These are phyloP conservation scores for Dunaliella sp. DNA, from an alignment of 139 green algal species.

Conservation along the genomic window DNA sequence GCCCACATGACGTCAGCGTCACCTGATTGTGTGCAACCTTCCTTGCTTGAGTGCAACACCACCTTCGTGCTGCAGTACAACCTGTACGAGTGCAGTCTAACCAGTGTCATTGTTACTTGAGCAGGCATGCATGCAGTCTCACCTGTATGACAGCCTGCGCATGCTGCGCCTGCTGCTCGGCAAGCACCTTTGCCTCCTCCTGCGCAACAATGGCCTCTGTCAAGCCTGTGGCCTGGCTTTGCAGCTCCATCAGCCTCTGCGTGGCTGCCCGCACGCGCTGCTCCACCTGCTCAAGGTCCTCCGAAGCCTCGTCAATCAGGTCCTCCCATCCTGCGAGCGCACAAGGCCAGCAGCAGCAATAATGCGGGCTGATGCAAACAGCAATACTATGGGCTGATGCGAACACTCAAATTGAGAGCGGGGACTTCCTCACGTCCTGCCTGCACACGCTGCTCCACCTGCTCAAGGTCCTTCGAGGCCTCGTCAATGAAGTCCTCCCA, in stretches of 20 bases:
- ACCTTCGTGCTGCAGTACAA: too few relatives aligned
- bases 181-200: not conserved
- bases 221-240: conserved; percentile 24
- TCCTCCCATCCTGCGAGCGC: conserved; percentile 58
- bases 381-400: too few relatives aligned
- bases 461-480: conserved; percentile 45
- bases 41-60: too few relatives aligned
- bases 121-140: not conserved
- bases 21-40: too few relatives aligned
- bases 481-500: conserved; percentile 58
- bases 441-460: too few relatives aligned
- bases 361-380: conserved; percentile 12
- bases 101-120: too few relatives aligned
- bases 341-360: conserved; percentile 6
- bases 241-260: conserved; percentile 36
- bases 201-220: not conserved
- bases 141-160: not conserved
- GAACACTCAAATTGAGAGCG: too few relatives aligned
- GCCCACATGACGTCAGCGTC: too few relatives aligned
- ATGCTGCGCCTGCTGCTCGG: conserved; percentile 17
- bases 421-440: too few relatives aligned
- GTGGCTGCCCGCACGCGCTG: conserved; percentile 27
- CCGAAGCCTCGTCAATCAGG: conserved; percentile 49
- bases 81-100: too few relatives aligned
- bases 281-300: conserved; percentile 52